Evolutionary conservation across 768 basidiomycete genomes (phyloP).

Genomic region (Russula vinacea): DNA sequence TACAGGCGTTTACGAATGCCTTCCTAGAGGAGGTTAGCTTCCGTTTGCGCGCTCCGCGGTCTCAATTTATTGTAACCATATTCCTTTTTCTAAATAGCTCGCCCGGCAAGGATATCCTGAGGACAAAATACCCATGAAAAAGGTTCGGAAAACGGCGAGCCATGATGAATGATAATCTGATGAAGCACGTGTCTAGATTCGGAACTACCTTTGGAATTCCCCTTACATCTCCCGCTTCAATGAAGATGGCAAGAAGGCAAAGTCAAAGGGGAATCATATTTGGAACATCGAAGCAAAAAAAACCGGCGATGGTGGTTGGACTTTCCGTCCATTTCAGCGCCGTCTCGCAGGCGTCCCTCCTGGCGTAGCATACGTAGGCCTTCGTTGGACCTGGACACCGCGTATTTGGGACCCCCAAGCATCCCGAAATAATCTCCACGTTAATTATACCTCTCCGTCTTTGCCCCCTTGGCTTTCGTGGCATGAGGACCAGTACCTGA

Average conservation of each 20-base stretch:
- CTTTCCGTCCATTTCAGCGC: slow-evolving; percentile 84
- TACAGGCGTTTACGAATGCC: slow-evolving; percentile 94
- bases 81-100: slow-evolving; percentile 48
- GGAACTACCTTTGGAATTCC: slow-evolving; percentile 95
- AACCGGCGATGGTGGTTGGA: slow-evolving; percentile 68
- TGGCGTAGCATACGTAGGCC: slow-evolving; percentile 72
- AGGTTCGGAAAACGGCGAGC: slow-evolving; percentile 49
- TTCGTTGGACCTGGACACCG: slow-evolving; percentile 87
- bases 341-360: slow-evolving; percentile 84
- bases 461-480: slow-evolving; percentile 87
- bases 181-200: slow-evolving; percentile 50
- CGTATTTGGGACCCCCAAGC: slow-evolving; percentile 97
- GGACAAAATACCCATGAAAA: slow-evolving; percentile 95
- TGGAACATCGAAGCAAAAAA: slow-evolving; percentile 99
- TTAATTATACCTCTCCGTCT: slow-evolving; percentile 74
- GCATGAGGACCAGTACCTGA: slow-evolving; percentile 71
- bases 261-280: slow-evolving; percentile 98
- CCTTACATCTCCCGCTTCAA: slow-evolving; percentile 95
- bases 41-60: slow-evolving; percentile 23
- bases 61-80: background rate
- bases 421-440: slow-evolving; percentile 72
- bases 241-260: slow-evolving; percentile 98
- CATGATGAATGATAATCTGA: slow-evolving; percentile 24
- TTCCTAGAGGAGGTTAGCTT: slow-evolving; percentile 82
- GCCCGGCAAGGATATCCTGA: slow-evolving; percentile 83